Evolutionary conservation across 345 rosid species (phyloP), one percentile per base, ranked within the genome.

Genomic region (Hypericum perforatum): DNA sequence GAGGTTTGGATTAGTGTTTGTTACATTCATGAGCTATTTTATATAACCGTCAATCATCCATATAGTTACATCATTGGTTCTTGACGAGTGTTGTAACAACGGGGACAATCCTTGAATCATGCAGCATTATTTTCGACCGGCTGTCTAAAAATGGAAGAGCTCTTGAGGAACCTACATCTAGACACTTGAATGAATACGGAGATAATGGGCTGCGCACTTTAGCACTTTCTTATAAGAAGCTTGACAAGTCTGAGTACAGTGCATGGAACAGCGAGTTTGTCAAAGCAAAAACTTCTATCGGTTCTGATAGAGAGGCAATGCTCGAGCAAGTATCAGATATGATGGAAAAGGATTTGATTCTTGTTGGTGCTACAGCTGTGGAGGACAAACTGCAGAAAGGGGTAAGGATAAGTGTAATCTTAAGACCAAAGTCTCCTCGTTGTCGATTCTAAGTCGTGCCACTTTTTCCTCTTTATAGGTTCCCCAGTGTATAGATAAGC

Each of bases 311-410:
- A 71, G 98, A 92, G 42, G 66, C 72, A 43, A 59, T 73, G 66
- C 88, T 92, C 29, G 98, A 92, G 75, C 62, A 56, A 5, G 76
- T 78, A 41, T 64, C 98, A 11, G 98, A 92, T 70, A 72, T 72
- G 81, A 78, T 92, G 71, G 97, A 92, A 70, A 92, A 57, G 64
- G 97, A 88, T 3, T 70, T 92, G 69, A 81, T 83, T 51, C 98
- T 92, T 45, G 59, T 92, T 8, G 98, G 98, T 57, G 95, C 97
- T 60, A 92, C 98, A 43, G 98, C 98, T 51, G 98, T 92, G 56
- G 98, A 92, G 74, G 98, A 92, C 75, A 92, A 88, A 70, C 73
- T 92, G 69, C 98, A 92, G 62, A 78, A 78, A 59, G 98, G 98
- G 88, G 98, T 92, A 78, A 40, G 54, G 2, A 8, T 57, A 11